phyloP scores from a whole-genome alignment of 1,284 basidiomycete species.

The Sphaerobolus stellatus region DNA sequence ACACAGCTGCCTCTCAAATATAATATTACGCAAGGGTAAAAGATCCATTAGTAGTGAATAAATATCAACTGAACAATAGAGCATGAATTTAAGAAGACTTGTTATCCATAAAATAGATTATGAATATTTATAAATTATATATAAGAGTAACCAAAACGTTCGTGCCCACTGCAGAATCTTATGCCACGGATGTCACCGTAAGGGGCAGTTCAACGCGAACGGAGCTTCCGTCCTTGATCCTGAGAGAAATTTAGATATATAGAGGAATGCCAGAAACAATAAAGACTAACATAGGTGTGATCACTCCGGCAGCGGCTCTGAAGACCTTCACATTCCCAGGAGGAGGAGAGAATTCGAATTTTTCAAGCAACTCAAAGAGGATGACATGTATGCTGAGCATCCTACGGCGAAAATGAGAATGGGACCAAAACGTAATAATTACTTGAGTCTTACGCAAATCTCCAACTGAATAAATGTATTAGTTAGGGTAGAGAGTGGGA shows the following conservation, averaged over 20 bases:
- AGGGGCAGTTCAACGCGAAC: not conserved
- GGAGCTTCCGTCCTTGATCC: not conserved
- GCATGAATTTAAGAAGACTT: too few species aligned
- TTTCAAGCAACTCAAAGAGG: constrained; percentile 21
- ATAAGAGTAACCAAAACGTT: too few species aligned
- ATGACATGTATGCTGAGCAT: constrained; percentile 25
- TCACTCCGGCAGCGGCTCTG: constrained; percentile 19
- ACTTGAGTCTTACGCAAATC: not conserved
- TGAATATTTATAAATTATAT: too few species aligned
- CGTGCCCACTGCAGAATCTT: too few species aligned
- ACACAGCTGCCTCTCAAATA: too few species aligned
- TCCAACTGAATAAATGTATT: not conserved
- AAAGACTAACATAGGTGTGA: constrained; percentile 21
- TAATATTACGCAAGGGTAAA: too few species aligned
- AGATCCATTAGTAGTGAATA: too few species aligned
- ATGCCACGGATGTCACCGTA: not conserved
- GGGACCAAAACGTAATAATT: not conserved
- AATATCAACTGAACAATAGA: too few species aligned
- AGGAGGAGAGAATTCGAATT: constrained; percentile 22
- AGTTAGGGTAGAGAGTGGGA: not conserved
- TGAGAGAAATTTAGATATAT: not conserved
- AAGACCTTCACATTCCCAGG: constrained; percentile 19
- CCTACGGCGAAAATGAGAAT: constrained; percentile 7
- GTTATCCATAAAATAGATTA: too few species aligned
- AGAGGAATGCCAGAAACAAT: not conserved